Evolutionary conservation across 257 asterid genomes (phyloP), one percentile per base, ranked within the genome.

Genomic region (Anisodus tanguticus): DNA sequence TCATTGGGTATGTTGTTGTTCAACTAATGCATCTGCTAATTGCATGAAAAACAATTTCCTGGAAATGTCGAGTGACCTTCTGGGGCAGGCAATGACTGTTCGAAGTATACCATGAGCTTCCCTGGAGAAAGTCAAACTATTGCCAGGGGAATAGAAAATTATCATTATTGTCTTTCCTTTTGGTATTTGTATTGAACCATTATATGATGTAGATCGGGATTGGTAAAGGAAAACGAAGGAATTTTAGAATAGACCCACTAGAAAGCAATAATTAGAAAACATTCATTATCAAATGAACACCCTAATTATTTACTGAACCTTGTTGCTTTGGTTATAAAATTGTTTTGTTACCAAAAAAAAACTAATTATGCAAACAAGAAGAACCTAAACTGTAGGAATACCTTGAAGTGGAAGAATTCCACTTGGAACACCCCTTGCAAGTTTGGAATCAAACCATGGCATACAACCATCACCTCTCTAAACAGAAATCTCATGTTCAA

Each of bases 381-480:
- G 37, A 72, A 72, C 11, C 58, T 71, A 71, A n/a, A 71, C 39
- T 45, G n/a, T n/a, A n/a, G 39, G 22, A 47, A 45, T 71, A 71
- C 79, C 66, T 71, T 71, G 37, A 71, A 71, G 17, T 43, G 79
- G 79, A 45, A 43, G 54, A 9, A 4, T 71, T 43, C 51, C 51
- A 71, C 79, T 5, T 4, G 79, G 54, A 41, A 43, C 13, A 45
- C 59, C 41, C 60, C 10, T 47, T 47, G 60, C 80, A 72, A 72
- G 59, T 45, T 45, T 16, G 0, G 57, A 22, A 45, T 64, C n/a
- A 51, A 31, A 72, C 80, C 41, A 71, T 45, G 58, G 39, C 58
- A 72, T 47, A 45, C 80, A 22, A 5, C 80, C 80, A 47, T 72
- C 51, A 72, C 41, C n/a, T 74, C n/a, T 13, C 60, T 47, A 12